These are phyloP conservation scores for Fusarium aywerte DNA, from an alignment of 2,329 filamentous ascomycete species.

Conservation along the genomic window DNA sequence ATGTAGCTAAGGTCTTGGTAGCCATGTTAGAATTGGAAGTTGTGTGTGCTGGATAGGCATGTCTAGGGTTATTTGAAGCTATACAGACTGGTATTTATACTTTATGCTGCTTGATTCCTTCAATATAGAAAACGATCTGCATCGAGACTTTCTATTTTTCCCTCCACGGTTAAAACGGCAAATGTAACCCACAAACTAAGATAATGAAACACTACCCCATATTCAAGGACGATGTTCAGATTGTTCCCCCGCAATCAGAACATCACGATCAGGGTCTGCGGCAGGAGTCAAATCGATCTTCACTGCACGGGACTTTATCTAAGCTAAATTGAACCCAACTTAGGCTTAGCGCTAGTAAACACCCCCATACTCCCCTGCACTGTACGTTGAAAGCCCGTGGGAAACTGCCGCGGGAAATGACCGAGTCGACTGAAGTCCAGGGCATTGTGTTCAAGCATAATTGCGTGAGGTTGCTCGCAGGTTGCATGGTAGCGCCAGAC, in stretches of 20 bases:
- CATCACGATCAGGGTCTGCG: neutral
- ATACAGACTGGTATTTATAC: neutral
- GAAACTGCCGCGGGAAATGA: neutral
- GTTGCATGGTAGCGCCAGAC: too few species aligned
- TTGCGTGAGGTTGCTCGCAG: too few species aligned
- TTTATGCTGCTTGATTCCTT: rapidly evolving
- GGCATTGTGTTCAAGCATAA: rapidly evolving
- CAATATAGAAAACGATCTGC: neutral
- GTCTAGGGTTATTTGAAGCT: neutral
- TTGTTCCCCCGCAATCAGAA: neutral
- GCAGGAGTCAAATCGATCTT: neutral
- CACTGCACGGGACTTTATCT: neutral
- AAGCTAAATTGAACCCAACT: neutral
- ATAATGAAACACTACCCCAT: neutral
- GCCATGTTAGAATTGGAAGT: neutral
- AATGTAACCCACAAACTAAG: neutral
- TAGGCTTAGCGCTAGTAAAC: too few species aligned
- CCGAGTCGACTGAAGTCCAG: neutral
- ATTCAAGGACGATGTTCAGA: neutral
- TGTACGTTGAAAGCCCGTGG: neutral
- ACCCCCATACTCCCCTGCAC: too few species aligned
- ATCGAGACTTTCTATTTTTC: neutral
- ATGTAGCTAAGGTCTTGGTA: slow-evolving; percentile 1
- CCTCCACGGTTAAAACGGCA: neutral
- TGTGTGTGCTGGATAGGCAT: neutral